These are phyloP conservation scores for Stachybotrys chlorohalonatus DNA, from an alignment of 2,329 filamentous ascomycete species.

Conservation along the genomic window DNA sequence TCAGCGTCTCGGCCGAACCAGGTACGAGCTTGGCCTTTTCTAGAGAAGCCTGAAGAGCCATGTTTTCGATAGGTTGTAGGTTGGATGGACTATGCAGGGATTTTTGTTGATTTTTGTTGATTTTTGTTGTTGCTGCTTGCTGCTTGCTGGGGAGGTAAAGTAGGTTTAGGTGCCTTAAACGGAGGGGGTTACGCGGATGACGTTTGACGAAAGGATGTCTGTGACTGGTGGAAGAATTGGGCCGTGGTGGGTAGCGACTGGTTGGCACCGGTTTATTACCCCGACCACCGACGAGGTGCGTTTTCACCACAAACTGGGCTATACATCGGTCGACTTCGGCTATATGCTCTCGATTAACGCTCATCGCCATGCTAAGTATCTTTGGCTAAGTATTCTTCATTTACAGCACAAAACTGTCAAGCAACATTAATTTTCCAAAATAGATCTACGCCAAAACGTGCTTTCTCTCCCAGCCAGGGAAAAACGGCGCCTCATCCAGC, in stretches of 20 bases:
- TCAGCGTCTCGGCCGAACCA: constrained; percentile 26
- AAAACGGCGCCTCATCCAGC: constrained; percentile 67
- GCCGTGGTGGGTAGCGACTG: background rate
- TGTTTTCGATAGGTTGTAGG: background rate
- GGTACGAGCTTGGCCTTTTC: constrained; percentile 29
- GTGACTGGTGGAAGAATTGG: constrained; percentile 5
- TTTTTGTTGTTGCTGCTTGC: no score
- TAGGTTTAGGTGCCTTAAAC: background rate
- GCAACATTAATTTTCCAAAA: no score
- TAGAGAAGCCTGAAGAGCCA: constrained; percentile 18
- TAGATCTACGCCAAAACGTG: background rate
- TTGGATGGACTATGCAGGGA: background rate
- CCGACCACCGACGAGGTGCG: no score
- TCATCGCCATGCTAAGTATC: no score
- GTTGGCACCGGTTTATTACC: no score
- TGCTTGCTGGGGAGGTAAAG: background rate
- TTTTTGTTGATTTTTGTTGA: background rate
- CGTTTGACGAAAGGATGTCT: background rate
- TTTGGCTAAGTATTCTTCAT: no score
- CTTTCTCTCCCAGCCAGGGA: constrained; percentile 53
- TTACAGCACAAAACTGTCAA: no score
- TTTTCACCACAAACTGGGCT: no score
- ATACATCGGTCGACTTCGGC: no score
- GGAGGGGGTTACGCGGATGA: background rate
- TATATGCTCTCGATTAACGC: no score